These are phyloP conservation scores for Fonsecaea erecta DNA, from an alignment of 2,329 filamentous ascomycete genomes.

Conservation along the genomic window DNA sequence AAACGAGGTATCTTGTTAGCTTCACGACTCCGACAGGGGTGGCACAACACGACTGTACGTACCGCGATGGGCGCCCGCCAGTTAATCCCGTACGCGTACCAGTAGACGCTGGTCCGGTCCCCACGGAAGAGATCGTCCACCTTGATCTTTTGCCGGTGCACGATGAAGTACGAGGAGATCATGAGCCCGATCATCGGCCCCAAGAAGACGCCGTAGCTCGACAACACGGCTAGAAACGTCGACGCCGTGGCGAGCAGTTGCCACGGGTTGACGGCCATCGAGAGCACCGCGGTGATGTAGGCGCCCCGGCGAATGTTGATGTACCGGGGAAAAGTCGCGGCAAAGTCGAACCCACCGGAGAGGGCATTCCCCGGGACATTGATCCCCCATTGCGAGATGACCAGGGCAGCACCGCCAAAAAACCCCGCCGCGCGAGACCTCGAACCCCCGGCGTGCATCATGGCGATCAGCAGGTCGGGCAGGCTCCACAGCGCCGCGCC, in stretches of 20 bases:
- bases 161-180: slow-evolving; percentile 42
- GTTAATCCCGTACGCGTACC: slow-evolving; percentile 51
- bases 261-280: slow-evolving; percentile 57
- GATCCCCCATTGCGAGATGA: slow-evolving; percentile 54
- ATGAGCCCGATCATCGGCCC: slow-evolving; percentile 46
- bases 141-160: slow-evolving; percentile 48
- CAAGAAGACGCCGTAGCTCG: slow-evolving; percentile 53
- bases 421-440: slow-evolving; percentile 51
- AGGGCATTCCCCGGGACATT: slow-evolving; percentile 56
- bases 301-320: slow-evolving; percentile 62
- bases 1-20: neutral
- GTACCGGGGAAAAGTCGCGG: slow-evolving; percentile 57
- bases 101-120: slow-evolving; percentile 47
- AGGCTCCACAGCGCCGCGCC: slow-evolving; percentile 50
- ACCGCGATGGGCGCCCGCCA: slow-evolving; percentile 46
- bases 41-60: slow-evolving; percentile 5
- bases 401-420: slow-evolving; percentile 53
- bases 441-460: slow-evolving; percentile 41
- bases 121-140: slow-evolving; percentile 51
- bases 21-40: neutral
- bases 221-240: slow-evolving; percentile 55
- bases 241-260: slow-evolving; percentile 54
- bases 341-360: slow-evolving; percentile 60
- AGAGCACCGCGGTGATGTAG: slow-evolving; percentile 53
- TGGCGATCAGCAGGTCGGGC: slow-evolving; percentile 45